Evolutionary conservation across 139 green algal genomes (phyloP).

Genomic region (Edaphochlamys debaryana): DNA sequence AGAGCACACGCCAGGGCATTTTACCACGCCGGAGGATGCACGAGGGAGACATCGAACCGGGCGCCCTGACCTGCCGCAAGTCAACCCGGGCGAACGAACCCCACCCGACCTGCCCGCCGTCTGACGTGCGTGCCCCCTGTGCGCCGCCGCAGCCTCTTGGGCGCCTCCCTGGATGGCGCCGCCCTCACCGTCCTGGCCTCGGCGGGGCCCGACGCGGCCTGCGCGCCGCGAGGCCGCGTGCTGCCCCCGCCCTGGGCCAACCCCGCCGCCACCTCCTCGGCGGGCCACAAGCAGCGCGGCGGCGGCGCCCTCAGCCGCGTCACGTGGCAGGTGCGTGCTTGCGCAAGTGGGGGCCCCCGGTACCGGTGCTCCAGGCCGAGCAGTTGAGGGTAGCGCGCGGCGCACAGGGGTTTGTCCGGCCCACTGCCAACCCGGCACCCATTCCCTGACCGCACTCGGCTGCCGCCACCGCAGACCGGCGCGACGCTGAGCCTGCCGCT

Average conservation of each 20-base stretch:
- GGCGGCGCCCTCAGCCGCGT: too few species aligned
- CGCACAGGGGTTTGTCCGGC: not conserved
- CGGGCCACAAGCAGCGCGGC: too few species aligned
- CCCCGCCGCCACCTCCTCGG: too few species aligned
- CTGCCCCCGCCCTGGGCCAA: conserved; percentile 2
- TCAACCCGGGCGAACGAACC: too few species aligned
- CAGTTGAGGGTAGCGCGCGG: not conserved
- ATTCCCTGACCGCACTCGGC: not conserved
- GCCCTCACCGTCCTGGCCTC: not conserved
- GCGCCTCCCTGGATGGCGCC: not conserved
- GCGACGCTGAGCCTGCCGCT: not conserved
- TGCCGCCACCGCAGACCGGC: not conserved
- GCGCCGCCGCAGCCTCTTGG: conserved; percentile 16
- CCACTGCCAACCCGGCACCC: not conserved
- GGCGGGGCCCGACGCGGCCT: not conserved
- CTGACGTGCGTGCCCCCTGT: too few species aligned
- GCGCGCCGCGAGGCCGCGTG: not conserved
- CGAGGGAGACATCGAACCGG: too few species aligned
- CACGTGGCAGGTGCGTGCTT: too few species aligned
- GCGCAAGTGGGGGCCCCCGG: too few species aligned
- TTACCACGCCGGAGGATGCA: too few species aligned
- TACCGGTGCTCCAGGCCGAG: not conserved
- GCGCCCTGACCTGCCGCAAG: too few species aligned
- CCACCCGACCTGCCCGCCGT: too few species aligned
- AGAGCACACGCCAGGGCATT: too few species aligned